A percentile compares a stretch with the other conserved stretches of the same genome.
Evolutionary conservation across 768 basidiomycete species (phyloP).

Genomic region (Austroboletus eburneus): DNA sequence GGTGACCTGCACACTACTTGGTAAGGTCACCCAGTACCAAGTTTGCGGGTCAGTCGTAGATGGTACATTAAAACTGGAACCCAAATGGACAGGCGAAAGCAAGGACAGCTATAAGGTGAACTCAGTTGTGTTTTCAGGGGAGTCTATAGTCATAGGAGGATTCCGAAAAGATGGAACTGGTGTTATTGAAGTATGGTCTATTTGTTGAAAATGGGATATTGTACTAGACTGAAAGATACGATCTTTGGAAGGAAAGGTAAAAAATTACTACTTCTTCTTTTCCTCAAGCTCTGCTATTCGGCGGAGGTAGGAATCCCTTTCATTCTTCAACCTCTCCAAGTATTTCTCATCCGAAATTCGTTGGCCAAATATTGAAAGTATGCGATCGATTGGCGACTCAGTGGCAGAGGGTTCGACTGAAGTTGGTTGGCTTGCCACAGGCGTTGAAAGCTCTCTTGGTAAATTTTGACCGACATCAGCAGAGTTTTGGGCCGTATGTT

Average conservation of each 20-base stretch:
- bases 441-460: neutral
- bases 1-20: conserved; percentile 58
- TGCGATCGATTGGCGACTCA: conserved; percentile 32
- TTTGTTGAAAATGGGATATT: conserved; percentile 2
- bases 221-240: neutral
- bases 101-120: conserved; percentile 59
- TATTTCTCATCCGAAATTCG: conserved; percentile 73
- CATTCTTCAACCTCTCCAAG: conserved; percentile 50
- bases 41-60: conserved; percentile 38
- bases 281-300: conserved; percentile 52
- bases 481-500: neutral
- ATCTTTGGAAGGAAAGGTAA: neutral
- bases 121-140: conserved; percentile 45
- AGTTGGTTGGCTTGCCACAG: conserved; percentile 15
- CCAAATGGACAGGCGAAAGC: conserved; percentile 45
- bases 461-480: neutral
- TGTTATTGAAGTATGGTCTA: conserved; percentile 56
- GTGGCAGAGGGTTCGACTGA: neutral
- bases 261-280: conserved; percentile 33
- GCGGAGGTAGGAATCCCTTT: conserved; percentile 50
- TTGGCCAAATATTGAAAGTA: conserved; percentile 32
- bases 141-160: conserved; percentile 58
- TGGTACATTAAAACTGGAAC: conserved; percentile 38
- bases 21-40: conserved; percentile 48
- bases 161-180: conserved; percentile 56